phyloP scores from a whole-genome alignment of 192 early-diverging fungal genomes.

The Spinellus fusiger region DNA sequence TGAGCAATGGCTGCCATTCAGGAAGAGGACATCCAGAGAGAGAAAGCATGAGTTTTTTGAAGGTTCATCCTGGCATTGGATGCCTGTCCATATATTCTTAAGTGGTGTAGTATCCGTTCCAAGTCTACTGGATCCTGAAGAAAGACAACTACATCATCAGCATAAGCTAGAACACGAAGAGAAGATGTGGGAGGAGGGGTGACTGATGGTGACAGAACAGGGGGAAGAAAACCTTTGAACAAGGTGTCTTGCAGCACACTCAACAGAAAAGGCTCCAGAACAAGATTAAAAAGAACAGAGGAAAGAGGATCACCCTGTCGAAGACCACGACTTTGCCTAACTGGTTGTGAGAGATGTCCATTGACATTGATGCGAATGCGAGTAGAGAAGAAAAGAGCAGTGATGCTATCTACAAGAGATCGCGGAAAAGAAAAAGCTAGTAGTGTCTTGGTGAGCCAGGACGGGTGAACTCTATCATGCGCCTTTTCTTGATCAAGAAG shows the following conservation, averaged over 20 bases:
- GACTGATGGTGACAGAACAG: no score
- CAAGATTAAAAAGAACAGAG: conserved; percentile 20
- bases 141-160: conserved; percentile 14
- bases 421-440: background rate
- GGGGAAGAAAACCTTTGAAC: background rate
- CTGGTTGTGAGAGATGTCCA: background rate
- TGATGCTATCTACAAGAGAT: background rate
- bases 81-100: background rate
- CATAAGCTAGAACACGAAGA: background rate
- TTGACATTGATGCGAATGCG: conserved; percentile 20
- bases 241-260: background rate
- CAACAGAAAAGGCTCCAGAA: conserved; percentile 17
- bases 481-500: conserved; percentile 22
- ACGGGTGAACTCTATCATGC: conserved; percentile 17
- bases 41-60: conserved; percentile 7
- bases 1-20: background rate
- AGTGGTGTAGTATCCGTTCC: background rate
- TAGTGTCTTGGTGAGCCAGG: conserved; percentile 1
- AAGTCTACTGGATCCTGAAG: conserved; percentile 1
- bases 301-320: conserved; percentile 31
- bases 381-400: conserved; percentile 2
- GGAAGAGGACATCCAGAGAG: background rate
- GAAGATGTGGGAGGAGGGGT: background rate
- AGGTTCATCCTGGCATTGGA: conserved; percentile 18
- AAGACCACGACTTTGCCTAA: conserved; percentile 18